Conservation (phyloP, 176 grass and related monocot genomes). For the barley (Hordeum vulgare) region MorexV3_pseudomolecules_assembly NC_058518.1:6305829-6306328, state of each 20-base stretch:
- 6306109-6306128: not conserved
- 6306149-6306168: not conserved
- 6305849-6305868: not conserved
- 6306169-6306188: not conserved
- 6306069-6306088: not conserved
- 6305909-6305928: not conserved
- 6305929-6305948: not conserved
- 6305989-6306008: not conserved
- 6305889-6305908: not conserved
- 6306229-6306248: not conserved
- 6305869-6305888: not conserved
- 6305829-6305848: not conserved
- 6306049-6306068: not conserved
- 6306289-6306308: not conserved
- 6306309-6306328: not conserved
- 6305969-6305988: not conserved
- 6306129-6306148: not conserved
- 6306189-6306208: not conserved
- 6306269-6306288: constrained; percentile 6
- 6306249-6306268: not conserved
- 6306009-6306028: not conserved
- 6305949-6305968: not conserved
- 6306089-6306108: not conserved
- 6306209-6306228: not conserved
- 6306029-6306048: not conserved